Evolutionary conservation across 371 early-diverging fungal species (phyloP).

Genomic region (Saksenaea oblongispora): DNA sequence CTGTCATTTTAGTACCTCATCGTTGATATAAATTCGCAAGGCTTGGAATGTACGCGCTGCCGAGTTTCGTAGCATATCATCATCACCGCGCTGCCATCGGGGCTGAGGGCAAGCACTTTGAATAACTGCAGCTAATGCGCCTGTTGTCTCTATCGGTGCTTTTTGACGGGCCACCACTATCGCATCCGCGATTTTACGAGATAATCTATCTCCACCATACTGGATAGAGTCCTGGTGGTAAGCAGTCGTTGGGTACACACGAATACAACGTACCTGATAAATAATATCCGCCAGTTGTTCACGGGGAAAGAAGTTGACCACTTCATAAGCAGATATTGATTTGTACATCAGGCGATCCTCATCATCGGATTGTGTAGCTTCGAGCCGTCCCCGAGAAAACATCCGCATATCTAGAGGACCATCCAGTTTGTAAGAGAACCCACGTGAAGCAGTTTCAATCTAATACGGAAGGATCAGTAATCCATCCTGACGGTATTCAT

Average conservation of each 20-base stretch:
- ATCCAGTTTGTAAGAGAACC: constrained; percentile 69
- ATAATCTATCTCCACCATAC: constrained; percentile 63
- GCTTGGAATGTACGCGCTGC: constrained; percentile 61
- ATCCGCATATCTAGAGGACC: constrained; percentile 75
- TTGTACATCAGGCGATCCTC: constrained; percentile 30
- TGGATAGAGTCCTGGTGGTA: neutral
- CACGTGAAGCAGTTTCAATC: constrained; percentile 63
- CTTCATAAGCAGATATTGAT: constrained; percentile 55
- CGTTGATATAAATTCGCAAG: constrained; percentile 71
- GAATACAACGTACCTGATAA: constrained; percentile 34
- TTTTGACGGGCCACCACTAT: constrained; percentile 58
- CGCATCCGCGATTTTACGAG: constrained; percentile 62
- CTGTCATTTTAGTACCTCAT: constrained; percentile 48
- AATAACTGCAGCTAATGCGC: constrained; percentile 54
- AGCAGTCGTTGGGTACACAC: too few relatives aligned
- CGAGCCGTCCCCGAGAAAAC: constrained; percentile 46
- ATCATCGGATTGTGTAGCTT: constrained; percentile 10
- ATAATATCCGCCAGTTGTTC: constrained; percentile 69
- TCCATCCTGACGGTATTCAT: neutral
- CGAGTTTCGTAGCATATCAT: constrained; percentile 51
- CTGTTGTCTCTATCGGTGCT: constrained; percentile 57
- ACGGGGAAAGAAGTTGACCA: constrained; percentile 54
- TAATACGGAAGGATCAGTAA: constrained; percentile 17
- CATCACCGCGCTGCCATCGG: constrained; percentile 46
- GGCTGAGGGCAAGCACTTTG: constrained; percentile 54